Percentiles rank a stretch among this genome's conserved stretches.
phyloP scores from a whole-genome alignment of 352 stramenopile species.

The Peronospora belbahrii region DNA sequence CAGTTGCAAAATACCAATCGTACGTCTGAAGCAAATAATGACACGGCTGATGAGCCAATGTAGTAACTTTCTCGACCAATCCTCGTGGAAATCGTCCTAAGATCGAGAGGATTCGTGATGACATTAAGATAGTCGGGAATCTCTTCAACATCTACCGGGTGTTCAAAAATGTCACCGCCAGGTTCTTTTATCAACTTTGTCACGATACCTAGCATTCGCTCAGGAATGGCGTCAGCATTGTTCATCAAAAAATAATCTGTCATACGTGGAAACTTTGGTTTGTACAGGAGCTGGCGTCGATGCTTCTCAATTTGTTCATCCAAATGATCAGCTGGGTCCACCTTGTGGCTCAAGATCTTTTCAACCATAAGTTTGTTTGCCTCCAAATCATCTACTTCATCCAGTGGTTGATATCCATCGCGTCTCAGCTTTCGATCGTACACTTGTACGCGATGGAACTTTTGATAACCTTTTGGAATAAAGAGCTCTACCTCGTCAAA shows the following conservation, averaged over 20 bases:
- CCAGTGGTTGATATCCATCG: conserved; percentile 76
- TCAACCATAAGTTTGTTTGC: conserved; percentile 83
- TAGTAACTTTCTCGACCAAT: conserved; percentile 79
- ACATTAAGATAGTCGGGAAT: conserved; percentile 81
- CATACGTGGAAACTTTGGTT: conserved; percentile 58
- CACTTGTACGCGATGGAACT: conserved; percentile 73
- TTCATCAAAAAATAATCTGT: conserved; percentile 80
- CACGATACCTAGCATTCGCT: conserved; percentile 70
- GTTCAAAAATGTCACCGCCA: conserved; percentile 75
- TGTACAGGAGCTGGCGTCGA: conserved; percentile 40
- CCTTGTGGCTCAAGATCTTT: conserved; percentile 83
- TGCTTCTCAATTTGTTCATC: conserved; percentile 80
- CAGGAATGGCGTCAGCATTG: conserved; percentile 54
- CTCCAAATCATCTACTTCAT: conserved; percentile 85
- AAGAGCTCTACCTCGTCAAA: conserved; percentile 84
- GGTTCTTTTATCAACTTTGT: conserved; percentile 78
- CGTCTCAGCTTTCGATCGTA: conserved; percentile 79
- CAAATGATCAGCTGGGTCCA: conserved; percentile 71
- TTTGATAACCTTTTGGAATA: conserved; percentile 78
- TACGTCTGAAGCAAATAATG: conserved; percentile 79
- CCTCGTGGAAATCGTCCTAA: conserved; percentile 69
- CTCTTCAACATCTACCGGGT: conserved; percentile 75
- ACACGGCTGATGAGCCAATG: conserved; percentile 52
- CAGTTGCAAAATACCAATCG: conserved; percentile 85
- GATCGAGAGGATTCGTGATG: conserved; percentile 83